phyloP scores from a whole-genome alignment of 352 stramenopile genomes.

The Plasmopara halstedii region DNA sequence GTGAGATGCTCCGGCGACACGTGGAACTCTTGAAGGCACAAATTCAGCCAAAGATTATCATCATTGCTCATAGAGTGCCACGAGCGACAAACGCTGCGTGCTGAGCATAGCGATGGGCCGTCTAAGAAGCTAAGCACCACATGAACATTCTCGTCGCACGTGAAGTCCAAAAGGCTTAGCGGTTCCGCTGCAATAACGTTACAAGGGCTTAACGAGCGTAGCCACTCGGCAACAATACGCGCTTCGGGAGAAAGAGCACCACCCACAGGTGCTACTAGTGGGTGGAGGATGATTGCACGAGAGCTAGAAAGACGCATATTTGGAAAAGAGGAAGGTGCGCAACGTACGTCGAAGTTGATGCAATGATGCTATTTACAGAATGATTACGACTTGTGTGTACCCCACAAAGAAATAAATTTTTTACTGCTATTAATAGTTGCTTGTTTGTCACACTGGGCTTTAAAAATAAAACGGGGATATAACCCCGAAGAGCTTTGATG shows the following conservation, averaged over 20 bases:
- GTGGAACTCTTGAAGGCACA: constrained; percentile 64
- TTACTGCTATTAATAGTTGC: too few species aligned
- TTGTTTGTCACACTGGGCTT: not conserved
- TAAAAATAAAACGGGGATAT: constrained; percentile 5
- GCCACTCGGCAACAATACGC: constrained; percentile 30
- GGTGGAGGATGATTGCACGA: constrained; percentile 61
- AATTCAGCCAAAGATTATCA: constrained; percentile 55
- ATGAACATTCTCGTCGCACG: constrained; percentile 67
- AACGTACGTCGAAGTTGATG: not conserved
- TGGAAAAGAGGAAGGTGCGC: not conserved
- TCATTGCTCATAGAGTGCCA: constrained; percentile 42
- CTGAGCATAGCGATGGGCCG: constrained; percentile 48
- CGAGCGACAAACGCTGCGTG: constrained; percentile 51
- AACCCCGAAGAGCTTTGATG: constrained; percentile 7
- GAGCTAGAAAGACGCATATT: constrained; percentile 12
- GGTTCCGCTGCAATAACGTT: constrained; percentile 9
- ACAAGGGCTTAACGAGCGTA: constrained; percentile 21
- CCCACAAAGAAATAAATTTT: too few species aligned
- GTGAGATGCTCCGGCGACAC: constrained; percentile 67
- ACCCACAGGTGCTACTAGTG: constrained; percentile 37
- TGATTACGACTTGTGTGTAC: not conserved
- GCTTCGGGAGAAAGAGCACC: constrained; percentile 22
- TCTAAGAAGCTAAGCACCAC: constrained; percentile 63
- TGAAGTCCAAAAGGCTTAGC: constrained; percentile 53
- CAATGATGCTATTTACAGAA: constrained; percentile 2